Evolutionary conservation across 768 basidiomycete species (phyloP).

Genomic region (Boletus coccyginus): DNA sequence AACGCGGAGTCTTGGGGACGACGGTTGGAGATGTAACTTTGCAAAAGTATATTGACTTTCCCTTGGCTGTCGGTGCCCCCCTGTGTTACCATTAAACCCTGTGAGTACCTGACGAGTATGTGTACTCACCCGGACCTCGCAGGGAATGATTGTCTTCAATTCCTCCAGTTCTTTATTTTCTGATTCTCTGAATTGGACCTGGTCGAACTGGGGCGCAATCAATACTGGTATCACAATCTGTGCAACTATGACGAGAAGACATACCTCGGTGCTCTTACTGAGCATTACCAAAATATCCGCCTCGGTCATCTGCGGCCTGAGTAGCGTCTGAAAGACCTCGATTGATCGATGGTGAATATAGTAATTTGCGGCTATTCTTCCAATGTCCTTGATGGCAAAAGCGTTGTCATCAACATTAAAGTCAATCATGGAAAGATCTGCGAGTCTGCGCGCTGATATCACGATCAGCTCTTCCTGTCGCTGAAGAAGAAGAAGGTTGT

Average conservation of each 20-base stretch:
- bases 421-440: slow-evolving; percentile 75
- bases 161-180: slow-evolving; percentile 80
- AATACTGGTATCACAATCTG: neutral
- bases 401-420: slow-evolving; percentile 57
- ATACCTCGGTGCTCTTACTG: slow-evolving; percentile 86
- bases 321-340: slow-evolving; percentile 78
- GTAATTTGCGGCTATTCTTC: slow-evolving; percentile 95
- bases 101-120: neutral
- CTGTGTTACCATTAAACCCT: slow-evolving; percentile 33
- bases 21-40: slow-evolving; percentile 80
- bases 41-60: slow-evolving; percentile 94
- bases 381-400: slow-evolving; percentile 82
- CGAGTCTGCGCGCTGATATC: slow-evolving; percentile 63
- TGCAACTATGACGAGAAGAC: slow-evolving; percentile 4
- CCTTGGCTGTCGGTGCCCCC: slow-evolving; percentile 65
- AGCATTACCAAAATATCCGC: slow-evolving; percentile 88
- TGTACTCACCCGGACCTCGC: slow-evolving; percentile 68
- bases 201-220: slow-evolving; percentile 65
- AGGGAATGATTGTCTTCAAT: slow-evolving; percentile 68
- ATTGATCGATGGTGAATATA: slow-evolving; percentile 87
- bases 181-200: slow-evolving; percentile 90
- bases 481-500: slow-evolving; percentile 72
- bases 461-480: slow-evolving; percentile 69
- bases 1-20: slow-evolving; percentile 93
- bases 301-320: slow-evolving; percentile 84